Percentiles rank a stretch among this genome's conserved stretches.
These are phyloP conservation scores for Lentinula raphanica DNA, from an alignment of 768 basidiomycete genomes.

Conservation along the genomic window DNA sequence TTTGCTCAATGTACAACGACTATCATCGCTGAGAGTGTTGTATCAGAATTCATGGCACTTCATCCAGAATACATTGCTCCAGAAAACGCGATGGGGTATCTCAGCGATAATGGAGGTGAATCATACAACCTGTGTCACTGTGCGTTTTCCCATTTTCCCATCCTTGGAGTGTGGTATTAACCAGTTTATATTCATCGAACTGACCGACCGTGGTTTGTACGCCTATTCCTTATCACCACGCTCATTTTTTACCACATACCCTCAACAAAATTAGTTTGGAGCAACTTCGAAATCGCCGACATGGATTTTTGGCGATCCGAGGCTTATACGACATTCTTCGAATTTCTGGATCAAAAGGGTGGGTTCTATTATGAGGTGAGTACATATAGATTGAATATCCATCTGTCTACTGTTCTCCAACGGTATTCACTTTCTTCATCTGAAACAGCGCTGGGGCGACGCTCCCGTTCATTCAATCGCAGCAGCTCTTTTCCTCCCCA, in stretches of 20 bases:
- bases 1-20: background rate
- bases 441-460: constrained; percentile 39
- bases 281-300: constrained; percentile 46
- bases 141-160: constrained; percentile 26
- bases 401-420: too few relatives aligned
- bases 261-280: constrained; percentile 40
- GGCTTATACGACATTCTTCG: constrained; percentile 62
- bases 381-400: too few relatives aligned
- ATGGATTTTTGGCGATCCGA: constrained; percentile 66
- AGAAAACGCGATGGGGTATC: constrained; percentile 59
- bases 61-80: constrained; percentile 52
- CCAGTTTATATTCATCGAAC: too few relatives aligned
- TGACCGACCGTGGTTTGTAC: too few relatives aligned
- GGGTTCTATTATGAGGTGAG: constrained; percentile 68
- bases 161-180: too few relatives aligned
- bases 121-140: constrained; percentile 78
- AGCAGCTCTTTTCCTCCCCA: constrained; percentile 50
- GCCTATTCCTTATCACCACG: constrained; percentile 26
- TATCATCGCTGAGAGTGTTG: background rate
- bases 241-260: too few relatives aligned
- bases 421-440: too few relatives aligned
- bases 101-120: constrained; percentile 65
- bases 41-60: constrained; percentile 57
- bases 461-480: constrained; percentile 57
- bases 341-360: constrained; percentile 54